Conservation (phyloP, 768 basidiomycete species). For the Tricholoma sp. region DNA sequence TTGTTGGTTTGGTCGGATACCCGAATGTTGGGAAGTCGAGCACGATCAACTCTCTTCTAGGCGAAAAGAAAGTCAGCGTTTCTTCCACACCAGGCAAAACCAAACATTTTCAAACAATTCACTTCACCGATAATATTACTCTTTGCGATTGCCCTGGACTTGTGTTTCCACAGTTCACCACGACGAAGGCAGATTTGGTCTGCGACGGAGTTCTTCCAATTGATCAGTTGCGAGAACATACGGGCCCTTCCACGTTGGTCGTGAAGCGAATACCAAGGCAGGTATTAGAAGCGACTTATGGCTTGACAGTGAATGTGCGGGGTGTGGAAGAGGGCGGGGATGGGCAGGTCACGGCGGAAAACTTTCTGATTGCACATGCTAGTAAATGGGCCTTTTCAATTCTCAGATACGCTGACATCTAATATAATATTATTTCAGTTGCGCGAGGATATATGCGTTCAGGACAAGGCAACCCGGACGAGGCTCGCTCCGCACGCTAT, state of each 20-base stretch:
- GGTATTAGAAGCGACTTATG: conserved; percentile 89
- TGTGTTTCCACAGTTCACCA: conserved; percentile 98
- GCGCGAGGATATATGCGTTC: conserved; percentile 89
- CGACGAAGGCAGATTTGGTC: conserved; percentile 91
- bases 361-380: conserved; percentile 86
- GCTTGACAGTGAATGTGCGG: conserved; percentile 64
- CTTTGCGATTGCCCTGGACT: conserved; percentile 98
- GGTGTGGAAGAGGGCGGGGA: conserved; percentile 81
- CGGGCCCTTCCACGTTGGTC: conserved; percentile 76
- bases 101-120: conserved; percentile 98
- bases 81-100: conserved; percentile 98
- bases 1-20: conserved; percentile 92
- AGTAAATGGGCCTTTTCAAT: conserved; percentile 50
- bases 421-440: conserved; percentile 46
- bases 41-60: conserved; percentile 93
- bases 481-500: conserved; percentile 88
- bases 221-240: conserved; percentile 93
- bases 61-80: conserved; percentile 96
- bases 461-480: conserved; percentile 96
- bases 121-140: conserved; percentile 80
- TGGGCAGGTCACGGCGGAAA: conserved; percentile 66
- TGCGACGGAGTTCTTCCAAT: conserved; percentile 97
- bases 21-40: conserved; percentile 99
- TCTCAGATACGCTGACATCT: conserved; percentile 6
- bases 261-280: conserved; percentile 73